Percentiles rank a stretch among this genome's conserved stretches.
Evolutionary conservation across 257 asterid genomes (phyloP).

Genomic region (Solanum acaule): DNA sequence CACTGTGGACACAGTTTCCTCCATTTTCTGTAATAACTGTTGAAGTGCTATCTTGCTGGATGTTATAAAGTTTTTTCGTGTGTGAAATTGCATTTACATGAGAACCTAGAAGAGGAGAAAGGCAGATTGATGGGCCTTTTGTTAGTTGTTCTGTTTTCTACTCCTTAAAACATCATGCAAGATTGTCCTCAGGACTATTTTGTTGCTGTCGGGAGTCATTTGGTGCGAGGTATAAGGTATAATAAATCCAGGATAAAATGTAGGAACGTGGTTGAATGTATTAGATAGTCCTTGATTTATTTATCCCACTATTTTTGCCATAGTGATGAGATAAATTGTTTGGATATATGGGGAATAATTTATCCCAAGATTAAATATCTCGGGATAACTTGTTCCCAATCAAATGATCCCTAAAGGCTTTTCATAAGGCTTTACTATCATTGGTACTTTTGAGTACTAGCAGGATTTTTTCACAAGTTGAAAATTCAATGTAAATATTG

Average conservation of each 20-base stretch:
- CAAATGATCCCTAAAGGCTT: no score
- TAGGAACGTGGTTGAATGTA: no score
- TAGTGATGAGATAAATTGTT: no score
- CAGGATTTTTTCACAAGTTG: not conserved
- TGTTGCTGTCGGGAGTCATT: no score
- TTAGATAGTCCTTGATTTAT: no score
- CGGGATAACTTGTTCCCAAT: no score
- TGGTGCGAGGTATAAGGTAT: no score
- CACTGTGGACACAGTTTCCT: not conserved
- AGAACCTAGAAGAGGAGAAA: not conserved
- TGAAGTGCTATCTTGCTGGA: not conserved
- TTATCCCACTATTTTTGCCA: no score
- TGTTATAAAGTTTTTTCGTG: not conserved
- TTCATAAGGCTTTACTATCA: not conserved
- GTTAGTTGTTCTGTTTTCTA: not conserved
- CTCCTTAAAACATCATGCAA: not conserved
- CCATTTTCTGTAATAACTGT: not conserved
- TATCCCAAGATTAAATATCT: no score
- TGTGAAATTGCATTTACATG: not conserved
- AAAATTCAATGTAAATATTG: no score
- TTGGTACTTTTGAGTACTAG: not conserved
- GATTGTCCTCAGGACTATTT: not conserved
- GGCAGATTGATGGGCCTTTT: not conserved
- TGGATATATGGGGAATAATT: no score
- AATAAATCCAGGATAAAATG: no score